Evolutionary conservation across 306 rosid species (phyloP).

Genomic region (Calophaca sinica): DNA sequence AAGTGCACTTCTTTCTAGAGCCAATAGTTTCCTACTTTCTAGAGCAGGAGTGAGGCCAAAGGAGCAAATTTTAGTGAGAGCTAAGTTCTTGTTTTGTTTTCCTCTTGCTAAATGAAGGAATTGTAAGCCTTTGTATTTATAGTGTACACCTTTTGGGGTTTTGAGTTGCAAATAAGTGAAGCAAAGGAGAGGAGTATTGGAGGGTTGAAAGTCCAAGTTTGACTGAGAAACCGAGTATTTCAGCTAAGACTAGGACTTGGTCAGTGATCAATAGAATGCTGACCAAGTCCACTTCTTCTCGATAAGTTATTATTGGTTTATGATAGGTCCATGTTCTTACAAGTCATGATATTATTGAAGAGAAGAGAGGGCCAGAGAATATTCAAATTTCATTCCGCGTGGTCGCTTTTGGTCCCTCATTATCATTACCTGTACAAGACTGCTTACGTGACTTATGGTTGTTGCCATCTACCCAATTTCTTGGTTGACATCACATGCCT

Average conservation of each 20-base stretch:
- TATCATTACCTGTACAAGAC: not conserved
- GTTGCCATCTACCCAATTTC: constrained; percentile 48
- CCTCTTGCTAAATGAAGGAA: constrained; percentile 23
- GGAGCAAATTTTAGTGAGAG: constrained; percentile 11
- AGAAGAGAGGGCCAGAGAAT: constrained; percentile 31
- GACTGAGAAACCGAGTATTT: constrained; percentile 76
- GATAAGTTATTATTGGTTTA: constrained; percentile 36
- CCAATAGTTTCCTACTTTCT: constrained; percentile 33
- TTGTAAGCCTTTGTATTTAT: constrained; percentile 43
- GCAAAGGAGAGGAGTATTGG: not conserved
- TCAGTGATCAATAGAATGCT: constrained; percentile 48
- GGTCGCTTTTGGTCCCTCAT: constrained; percentile 27
- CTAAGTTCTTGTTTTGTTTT: not conserved
- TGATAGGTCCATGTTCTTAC: constrained; percentile 32
- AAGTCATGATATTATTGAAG: constrained; percentile 38
- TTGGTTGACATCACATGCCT: not conserved
- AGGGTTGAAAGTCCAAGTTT: constrained; percentile 57
- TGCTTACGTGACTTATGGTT: constrained; percentile 41
- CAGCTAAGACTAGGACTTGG: constrained; percentile 67
- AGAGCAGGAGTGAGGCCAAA: constrained; percentile 10
- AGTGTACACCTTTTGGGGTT: constrained; percentile 21
- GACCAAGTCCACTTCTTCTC: constrained; percentile 56
- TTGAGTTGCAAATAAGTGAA: constrained; percentile 25
- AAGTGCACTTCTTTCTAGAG: constrained; percentile 34
- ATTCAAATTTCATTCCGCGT: constrained; percentile 64